Evolutionary conservation across 352 stramenopile species (phyloP).

Genomic region (Globisporangium ultimum): DNA sequence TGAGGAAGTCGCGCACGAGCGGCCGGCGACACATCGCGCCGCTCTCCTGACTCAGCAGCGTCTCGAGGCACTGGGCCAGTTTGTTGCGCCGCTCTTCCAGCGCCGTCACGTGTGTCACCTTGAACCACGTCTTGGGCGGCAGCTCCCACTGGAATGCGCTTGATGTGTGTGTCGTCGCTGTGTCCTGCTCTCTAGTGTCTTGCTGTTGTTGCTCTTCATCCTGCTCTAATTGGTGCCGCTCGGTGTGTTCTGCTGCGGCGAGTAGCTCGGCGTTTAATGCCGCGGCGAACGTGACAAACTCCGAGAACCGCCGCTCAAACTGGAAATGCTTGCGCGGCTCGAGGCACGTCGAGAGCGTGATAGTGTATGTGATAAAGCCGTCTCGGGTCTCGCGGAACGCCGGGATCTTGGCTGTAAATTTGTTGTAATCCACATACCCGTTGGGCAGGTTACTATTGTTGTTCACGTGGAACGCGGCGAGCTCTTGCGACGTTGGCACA

Average conservation of each 20-base stretch:
- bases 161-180: background rate
- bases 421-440: conserved; percentile 17
- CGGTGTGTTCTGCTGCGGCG: background rate
- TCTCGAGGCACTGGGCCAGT: conserved; percentile 51
- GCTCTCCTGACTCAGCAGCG: conserved; percentile 34
- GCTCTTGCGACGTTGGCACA: conserved; percentile 11
- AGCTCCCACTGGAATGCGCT: conserved; percentile 51
- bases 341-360: conserved; percentile 36
- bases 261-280: conserved; percentile 23
- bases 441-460: background rate
- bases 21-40: conserved; percentile 43
- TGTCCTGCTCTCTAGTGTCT: background rate
- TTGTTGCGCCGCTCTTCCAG: conserved; percentile 64
- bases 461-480: background rate
- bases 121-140: conserved; percentile 79
- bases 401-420: conserved; percentile 54
- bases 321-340: conserved; percentile 43
- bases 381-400: conserved; percentile 62
- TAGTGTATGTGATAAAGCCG: conserved; percentile 62
- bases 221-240: background rate
- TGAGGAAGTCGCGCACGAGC: conserved; percentile 69
- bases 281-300: conserved; percentile 64
- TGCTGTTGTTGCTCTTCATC: conserved; percentile 2
- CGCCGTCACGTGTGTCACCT: conserved; percentile 48
- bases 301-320: conserved; percentile 70